Percentiles rank a stretch among this genome's conserved stretches.
Evolutionary conservation across 192 early-diverging fungal genomes (phyloP).

Genomic region (Backusella tuberculispora): DNA sequence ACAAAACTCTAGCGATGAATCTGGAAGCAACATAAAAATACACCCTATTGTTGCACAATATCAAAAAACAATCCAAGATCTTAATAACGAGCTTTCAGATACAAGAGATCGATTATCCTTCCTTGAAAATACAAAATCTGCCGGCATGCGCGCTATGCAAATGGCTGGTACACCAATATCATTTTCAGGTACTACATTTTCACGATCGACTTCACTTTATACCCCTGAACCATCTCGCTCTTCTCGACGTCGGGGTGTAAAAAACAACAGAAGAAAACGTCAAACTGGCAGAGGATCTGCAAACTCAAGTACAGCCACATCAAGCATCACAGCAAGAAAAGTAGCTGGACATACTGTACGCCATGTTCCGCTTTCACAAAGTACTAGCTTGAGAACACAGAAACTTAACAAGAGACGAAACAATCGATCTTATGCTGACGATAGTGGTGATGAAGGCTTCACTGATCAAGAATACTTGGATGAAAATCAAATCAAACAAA

Average conservation of each 20-base stretch:
- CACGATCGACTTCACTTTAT: constrained; percentile 3
- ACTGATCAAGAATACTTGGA: constrained; percentile 3
- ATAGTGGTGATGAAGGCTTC: constrained; percentile 3
- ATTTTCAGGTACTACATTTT: constrained; percentile 20
- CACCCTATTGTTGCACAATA: constrained; percentile 44
- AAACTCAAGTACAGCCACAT: constrained; percentile 17
- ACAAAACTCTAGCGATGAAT: not conserved
- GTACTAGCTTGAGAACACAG: constrained; percentile 1
- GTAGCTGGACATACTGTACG: constrained; percentile 1
- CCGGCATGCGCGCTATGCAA: not conserved
- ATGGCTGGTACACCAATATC: constrained; percentile 11
- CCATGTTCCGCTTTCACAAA: constrained; percentile 10
- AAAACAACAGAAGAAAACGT: not conserved
- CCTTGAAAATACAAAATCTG: constrained; percentile 24
- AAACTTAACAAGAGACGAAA: not conserved
- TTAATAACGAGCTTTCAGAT: constrained; percentile 41
- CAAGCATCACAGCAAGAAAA: not conserved
- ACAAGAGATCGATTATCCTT: constrained; percentile 38
- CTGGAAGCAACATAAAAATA: constrained; percentile 15
- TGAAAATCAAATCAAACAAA: constrained; percentile 35
- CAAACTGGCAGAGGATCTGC: constrained; percentile 5
- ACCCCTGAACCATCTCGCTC: constrained; percentile 2
- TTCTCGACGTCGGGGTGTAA: not conserved
- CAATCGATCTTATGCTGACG: not conserved
- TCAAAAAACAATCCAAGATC: constrained; percentile 40